Evolutionary conservation across 306 rosid species (phyloP), one percentile per base, ranked within the genome.

Genomic region (Mucuna pruriens): DNA sequence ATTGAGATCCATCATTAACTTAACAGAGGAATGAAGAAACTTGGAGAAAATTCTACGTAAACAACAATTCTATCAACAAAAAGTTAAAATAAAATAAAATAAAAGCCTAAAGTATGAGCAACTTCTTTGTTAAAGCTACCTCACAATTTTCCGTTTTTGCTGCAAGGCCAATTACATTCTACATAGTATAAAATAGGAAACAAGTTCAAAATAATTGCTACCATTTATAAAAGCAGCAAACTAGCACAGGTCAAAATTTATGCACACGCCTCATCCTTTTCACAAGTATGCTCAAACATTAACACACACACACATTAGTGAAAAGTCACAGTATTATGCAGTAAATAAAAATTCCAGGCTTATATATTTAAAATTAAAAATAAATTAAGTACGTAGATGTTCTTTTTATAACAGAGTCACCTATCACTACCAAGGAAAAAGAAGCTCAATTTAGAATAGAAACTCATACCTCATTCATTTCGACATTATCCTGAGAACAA

Each of bases 121-220:
- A 57, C 54, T 82, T 82, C 61, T 84, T 70, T 36, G 23, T 67
- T 72, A 74, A 33, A 48, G 11, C 34, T 31, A 54, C 42, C 82
- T 31, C 9, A 33, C 36, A 29, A 12, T 13, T 64, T 51, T 77
- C 44, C 52, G n/a, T 25, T 57, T 38, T 36, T 75, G 46, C 69
- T 31, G 58, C 10, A 26, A 79, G 49, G 62, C 61, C 38, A 72
- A 64, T 25, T 74, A 31, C 72, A 57, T 34, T 8, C 38, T 66
- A 70, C 72, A 57, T 34, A 12, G 46, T 66, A 70, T 20, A 66
- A 42, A 67, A 65, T 45, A 36, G 57, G 22, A 60, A 70, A 69
- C 51, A 36, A 36, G 22, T 9, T 25, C 6, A 33, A 55, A 52
- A 79, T 76, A 49, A 51, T 34, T 46, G 26, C 44, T 25, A 52